Evolutionary conservation across 495 filamentous ascomycete genomes (phyloP).

Genomic region (Aspergillus conjunctus): DNA sequence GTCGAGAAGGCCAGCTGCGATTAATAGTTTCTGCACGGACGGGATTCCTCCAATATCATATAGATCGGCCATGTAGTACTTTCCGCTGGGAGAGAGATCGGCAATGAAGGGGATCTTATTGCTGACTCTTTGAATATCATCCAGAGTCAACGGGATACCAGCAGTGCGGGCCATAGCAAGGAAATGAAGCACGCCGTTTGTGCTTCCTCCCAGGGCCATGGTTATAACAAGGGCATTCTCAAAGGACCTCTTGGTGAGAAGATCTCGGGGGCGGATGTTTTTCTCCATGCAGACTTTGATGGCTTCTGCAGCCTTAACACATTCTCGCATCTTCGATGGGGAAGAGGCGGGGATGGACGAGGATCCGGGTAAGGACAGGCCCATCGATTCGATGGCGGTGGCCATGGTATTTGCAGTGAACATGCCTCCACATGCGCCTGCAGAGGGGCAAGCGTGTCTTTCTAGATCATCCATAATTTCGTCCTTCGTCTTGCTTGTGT

Average conservation of each 20-base stretch:
- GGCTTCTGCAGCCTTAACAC: conserved; percentile 79
- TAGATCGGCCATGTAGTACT: conserved; percentile 93
- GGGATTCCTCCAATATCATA: conserved; percentile 91
- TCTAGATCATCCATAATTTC: conserved; percentile 89
- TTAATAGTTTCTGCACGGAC: conserved; percentile 86
- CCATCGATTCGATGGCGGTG: conserved; percentile 95
- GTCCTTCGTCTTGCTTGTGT: conserved; percentile 62
- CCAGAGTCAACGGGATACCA: conserved; percentile 76
- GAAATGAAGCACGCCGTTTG: conserved; percentile 92
- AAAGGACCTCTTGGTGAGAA: conserved; percentile 82
- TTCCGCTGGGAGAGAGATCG: conserved; percentile 86
- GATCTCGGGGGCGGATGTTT: conserved; percentile 80
- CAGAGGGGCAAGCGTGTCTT: conserved; percentile 81
- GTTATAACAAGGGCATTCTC: conserved; percentile 93
- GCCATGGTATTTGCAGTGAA: conserved; percentile 99
- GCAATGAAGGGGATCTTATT: conserved; percentile 92
- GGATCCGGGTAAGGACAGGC: conserved; percentile 83
- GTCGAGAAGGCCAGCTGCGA: conserved; percentile 79
- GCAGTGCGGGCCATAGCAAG: conserved; percentile 94
- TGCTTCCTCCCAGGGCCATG: conserved; percentile 88
- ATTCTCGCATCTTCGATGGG: conserved; percentile 91
- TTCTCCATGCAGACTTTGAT: conserved; percentile 86
- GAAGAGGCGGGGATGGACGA: conserved; percentile 86
- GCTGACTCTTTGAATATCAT: conserved; percentile 86
- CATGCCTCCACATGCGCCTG: conserved; percentile 95